Evolutionary conservation across 2,329 filamentous ascomycete genomes (phyloP), one percentile per base, ranked within the genome.

Genomic region (Hypoxylon sp.): DNA sequence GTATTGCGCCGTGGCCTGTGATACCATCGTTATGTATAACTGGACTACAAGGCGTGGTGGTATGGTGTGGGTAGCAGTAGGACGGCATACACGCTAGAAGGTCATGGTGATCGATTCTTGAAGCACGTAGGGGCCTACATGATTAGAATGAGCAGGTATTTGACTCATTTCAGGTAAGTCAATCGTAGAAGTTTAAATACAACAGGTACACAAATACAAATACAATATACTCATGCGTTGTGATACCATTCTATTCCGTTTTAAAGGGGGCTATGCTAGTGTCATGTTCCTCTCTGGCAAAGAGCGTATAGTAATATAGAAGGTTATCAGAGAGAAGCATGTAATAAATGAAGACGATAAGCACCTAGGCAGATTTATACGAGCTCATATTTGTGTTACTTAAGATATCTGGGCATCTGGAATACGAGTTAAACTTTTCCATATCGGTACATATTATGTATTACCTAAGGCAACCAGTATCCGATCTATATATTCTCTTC

Each of bases 141-240:
- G 58, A 47, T 31, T 22, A 19, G 9, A 17, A 52, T 31, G 39
- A 29, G 26, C 24, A 31, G 33, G 51, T 19, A 35, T 29, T 48
- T 48, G n/a, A 13, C 17, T 14, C 19, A 44, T 24, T 24, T 44
- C 8, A 58, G 44, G 57, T 58, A 66, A 44, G 51, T 37, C 54
- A 51, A 67, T 63, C 64, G 64, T 59, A 33, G 59, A 64, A 55
- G 55, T 50, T 42, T 42, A 54, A 58, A 59, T 54, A 59, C 54
- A 22, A 22, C 3, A 22, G 19, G 19, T 42, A 54, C 53, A 42
- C 33, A 52, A 19, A 11, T 51, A 60, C 60, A 57, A 24, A 42
- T 17, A 42, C n/a, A 31, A 46, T 44, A 24, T 35, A 46, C 33
- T 29, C 19, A 29, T 50, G 50, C 33, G 55, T 22, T 10, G 55